A percentile compares a stretch with the other conserved stretches of the same genome.
Conservation (phyloP, 2,329 filamentous ascomycete genomes). For the Aspergillus sp. region DNA sequence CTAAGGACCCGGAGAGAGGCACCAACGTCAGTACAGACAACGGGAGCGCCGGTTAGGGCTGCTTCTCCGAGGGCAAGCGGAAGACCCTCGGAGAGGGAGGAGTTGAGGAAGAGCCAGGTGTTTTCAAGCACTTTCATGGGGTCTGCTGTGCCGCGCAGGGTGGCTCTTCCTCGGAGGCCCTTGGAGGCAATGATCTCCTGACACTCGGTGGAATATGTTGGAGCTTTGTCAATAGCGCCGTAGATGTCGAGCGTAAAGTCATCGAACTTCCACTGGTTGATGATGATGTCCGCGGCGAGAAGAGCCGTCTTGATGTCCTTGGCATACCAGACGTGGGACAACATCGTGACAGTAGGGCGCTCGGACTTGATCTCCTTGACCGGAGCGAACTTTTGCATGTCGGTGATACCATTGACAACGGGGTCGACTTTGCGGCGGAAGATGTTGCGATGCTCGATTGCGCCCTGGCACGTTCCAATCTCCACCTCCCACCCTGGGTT, state of each 20-base stretch:
- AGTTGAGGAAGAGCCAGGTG: slow-evolving; percentile 60
- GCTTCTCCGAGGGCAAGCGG: slow-evolving; percentile 53
- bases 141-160: slow-evolving; percentile 61
- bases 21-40: slow-evolving; percentile 49
- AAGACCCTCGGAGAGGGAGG: slow-evolving; percentile 51
- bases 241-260: slow-evolving; percentile 68
- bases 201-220: slow-evolving; percentile 63
- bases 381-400: slow-evolving; percentile 66
- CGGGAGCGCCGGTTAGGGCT: slow-evolving; percentile 50
- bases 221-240: slow-evolving; percentile 66
- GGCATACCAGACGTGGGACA: slow-evolving; percentile 59
- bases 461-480: slow-evolving; percentile 62
- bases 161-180: slow-evolving; percentile 55
- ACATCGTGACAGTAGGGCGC: slow-evolving; percentile 66
- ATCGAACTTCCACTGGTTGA: slow-evolving; percentile 68
- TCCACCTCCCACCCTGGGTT: slow-evolving; percentile 68
- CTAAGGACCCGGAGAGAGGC: slow-evolving; percentile 48
- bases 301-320: slow-evolving; percentile 70
- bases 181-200: slow-evolving; percentile 63
- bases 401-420: slow-evolving; percentile 67
- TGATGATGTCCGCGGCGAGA: slow-evolving; percentile 66
- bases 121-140: slow-evolving; percentile 60
- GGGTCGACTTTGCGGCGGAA: slow-evolving; percentile 67
- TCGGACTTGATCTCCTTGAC: slow-evolving; percentile 63
- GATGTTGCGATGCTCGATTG: slow-evolving; percentile 59